phyloP scores from a whole-genome alignment of 1,284 basidiomycete species.

The Termitomyces sp. region DNA sequence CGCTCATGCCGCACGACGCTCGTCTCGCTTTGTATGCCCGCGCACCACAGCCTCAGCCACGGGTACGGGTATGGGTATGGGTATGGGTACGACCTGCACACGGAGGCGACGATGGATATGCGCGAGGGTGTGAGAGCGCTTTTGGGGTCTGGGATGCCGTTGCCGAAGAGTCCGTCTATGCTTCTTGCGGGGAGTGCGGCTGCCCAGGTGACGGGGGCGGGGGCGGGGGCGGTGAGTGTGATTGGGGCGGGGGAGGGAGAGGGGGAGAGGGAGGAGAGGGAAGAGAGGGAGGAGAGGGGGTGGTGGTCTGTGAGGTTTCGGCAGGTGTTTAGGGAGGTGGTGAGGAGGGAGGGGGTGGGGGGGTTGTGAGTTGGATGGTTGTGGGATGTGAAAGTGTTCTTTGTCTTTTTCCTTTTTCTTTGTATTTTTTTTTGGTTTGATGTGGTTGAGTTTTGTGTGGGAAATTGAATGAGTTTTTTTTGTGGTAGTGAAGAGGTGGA shows the following conservation, averaged over 20 bases:
- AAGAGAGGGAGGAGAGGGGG: slow-evolving; percentile 71
- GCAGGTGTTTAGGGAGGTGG: slow-evolving; percentile 55
- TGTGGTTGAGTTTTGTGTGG: no score
- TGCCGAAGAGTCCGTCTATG: slow-evolving; percentile 65
- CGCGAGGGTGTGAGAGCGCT: slow-evolving; percentile 47
- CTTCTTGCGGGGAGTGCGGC: neutral
- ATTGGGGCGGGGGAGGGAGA: neutral
- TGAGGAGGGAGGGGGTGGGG: slow-evolving; percentile 14
- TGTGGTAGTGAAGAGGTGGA: no score
- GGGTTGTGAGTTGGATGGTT: neutral
- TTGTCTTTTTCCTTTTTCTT: no score
- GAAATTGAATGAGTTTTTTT: no score
- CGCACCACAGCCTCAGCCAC: slow-evolving; percentile 3
- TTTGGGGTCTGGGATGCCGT: slow-evolving; percentile 52
- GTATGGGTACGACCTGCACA: slow-evolving; percentile 19
- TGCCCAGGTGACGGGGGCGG: no score
- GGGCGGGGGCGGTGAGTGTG: slow-evolving; percentile 21
- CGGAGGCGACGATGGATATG: slow-evolving; percentile 35
- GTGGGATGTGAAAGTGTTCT: no score
- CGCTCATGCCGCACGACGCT: slow-evolving; percentile 48
- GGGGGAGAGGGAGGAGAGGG: slow-evolving; percentile 53
- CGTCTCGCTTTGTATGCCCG: slow-evolving; percentile 34
- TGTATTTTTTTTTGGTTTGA: no score
- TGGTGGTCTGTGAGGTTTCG: slow-evolving; percentile 78
- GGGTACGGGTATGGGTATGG: neutral